Evolutionary conservation across 2,329 filamentous ascomycete genomes (phyloP).

Genomic region (Ilyonectria destructans): DNA sequence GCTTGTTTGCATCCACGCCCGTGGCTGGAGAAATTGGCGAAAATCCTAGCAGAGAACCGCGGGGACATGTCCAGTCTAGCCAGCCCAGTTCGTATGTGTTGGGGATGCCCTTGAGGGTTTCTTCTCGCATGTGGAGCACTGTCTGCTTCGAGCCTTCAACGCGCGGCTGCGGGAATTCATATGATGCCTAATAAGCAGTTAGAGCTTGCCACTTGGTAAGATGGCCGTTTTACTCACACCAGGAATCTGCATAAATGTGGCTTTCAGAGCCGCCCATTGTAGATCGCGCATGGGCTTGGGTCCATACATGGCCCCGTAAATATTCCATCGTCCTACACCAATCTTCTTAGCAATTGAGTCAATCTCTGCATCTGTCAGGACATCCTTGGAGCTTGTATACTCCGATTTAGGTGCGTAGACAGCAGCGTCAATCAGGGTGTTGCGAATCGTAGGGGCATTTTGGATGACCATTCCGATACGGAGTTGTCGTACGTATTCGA

Average conservation of each 20-base stretch:
- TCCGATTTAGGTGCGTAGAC: conserved; percentile 19
- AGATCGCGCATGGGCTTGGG: conserved; percentile 19
- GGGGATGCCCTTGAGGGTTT: not conserved
- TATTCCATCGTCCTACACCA: conserved; percentile 20
- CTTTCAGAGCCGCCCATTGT: conserved; percentile 12
- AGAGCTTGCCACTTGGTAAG: no score
- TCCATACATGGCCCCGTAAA: conserved; percentile 23
- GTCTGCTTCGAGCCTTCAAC: not conserved
- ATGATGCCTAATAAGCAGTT: no score
- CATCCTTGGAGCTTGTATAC: conserved; percentile 13
- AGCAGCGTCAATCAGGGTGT: conserved; percentile 26
- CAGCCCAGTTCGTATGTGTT: not conserved
- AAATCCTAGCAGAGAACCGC: not conserved
- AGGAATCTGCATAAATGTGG: conserved; percentile 11
- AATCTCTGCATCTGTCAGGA: conserved; percentile 1
- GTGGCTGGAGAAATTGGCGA: conserved; percentile 10
- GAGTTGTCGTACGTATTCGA: conserved; percentile 21
- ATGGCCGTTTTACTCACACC: not conserved
- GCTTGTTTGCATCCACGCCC: conserved; percentile 9
- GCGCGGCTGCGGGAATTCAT: not conserved
- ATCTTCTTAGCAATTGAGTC: conserved; percentile 29
- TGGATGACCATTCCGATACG: conserved; percentile 21
- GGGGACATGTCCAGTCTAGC: not conserved
- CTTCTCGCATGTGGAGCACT: not conserved
- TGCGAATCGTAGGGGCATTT: conserved; percentile 27